Evolutionary conservation across 129 eudicot species (phyloP).

Genomic region (Saussurea involucrata): DNA sequence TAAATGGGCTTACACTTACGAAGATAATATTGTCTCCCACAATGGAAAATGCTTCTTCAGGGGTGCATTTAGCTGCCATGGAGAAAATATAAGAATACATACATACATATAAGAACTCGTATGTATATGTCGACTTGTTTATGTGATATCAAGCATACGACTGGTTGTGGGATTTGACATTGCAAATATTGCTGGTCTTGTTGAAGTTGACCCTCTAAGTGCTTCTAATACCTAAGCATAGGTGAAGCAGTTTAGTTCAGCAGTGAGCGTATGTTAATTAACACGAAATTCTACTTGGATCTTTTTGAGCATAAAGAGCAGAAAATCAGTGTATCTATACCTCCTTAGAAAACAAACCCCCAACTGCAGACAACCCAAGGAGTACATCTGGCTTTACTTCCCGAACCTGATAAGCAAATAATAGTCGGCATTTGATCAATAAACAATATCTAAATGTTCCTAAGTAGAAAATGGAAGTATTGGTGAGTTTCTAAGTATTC

Average conservation of each 20-base stretch:
- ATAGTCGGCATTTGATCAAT: conserved; percentile 1
- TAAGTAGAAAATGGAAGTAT: too few relatives aligned
- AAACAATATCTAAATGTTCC: not conserved
- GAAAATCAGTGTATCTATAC: conserved; percentile 25
- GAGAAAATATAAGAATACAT: not conserved
- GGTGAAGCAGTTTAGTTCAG: not conserved
- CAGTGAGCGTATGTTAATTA: not conserved
- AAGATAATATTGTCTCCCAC: conserved; percentile 80
- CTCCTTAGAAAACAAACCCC: conserved; percentile 91
- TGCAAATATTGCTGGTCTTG: conserved; percentile 95
- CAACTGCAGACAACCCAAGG: conserved; percentile 90
- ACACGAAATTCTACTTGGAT: not conserved
- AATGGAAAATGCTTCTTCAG: conserved; percentile 83
- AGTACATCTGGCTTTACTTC: conserved; percentile 96
- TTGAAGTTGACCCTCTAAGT: conserved; percentile 82
- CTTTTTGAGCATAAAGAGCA: not conserved
- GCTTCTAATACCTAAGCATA: conserved; percentile 82
- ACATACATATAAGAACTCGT: not conserved
- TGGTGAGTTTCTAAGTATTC: too few relatives aligned
- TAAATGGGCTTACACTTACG: conserved; percentile 97
- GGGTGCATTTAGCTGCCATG: conserved; percentile 89
- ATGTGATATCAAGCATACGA: conserved; percentile 44
- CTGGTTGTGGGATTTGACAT: conserved; percentile 95
- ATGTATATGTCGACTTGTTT: conserved; percentile 1
- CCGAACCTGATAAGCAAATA: conserved; percentile 55